These are phyloP conservation scores for Cladobotryum mycophilum DNA, from an alignment of 2,329 filamentous ascomycete species.

Conservation along the genomic window DNA sequence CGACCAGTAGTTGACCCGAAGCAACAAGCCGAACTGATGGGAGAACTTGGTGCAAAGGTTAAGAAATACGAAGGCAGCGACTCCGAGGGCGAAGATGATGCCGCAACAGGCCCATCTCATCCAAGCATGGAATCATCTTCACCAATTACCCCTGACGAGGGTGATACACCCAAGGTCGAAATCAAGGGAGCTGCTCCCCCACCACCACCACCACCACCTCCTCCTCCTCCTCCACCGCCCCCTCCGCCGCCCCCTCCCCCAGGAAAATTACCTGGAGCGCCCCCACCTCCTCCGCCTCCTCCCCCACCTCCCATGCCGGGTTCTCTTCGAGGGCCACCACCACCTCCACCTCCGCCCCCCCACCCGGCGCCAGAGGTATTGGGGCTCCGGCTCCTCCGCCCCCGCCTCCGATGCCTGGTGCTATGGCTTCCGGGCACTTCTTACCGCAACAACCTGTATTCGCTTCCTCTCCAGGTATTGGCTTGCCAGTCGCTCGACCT, in stretches of 20 bases:
- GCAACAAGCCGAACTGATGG: conserved; percentile 59
- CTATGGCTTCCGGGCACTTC: conserved; percentile 65
- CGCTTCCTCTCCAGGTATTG: conserved; percentile 49
- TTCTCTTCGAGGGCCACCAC: conserved; percentile 31
- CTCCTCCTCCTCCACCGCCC: conserved; percentile 28
- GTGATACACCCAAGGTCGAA: conserved; percentile 52
- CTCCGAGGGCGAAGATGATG: conserved; percentile 58
- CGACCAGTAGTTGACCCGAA: conserved; percentile 60
- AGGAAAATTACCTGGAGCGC: conserved; percentile 23
- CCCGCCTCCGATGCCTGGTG: conserved; percentile 60
- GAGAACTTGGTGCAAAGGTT: conserved; percentile 69
- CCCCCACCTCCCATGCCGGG: conserved; percentile 38
- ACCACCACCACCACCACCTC: conserved; percentile 33
- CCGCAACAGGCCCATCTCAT: conserved; percentile 69
- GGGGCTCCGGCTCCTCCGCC: conserved; percentile 42
- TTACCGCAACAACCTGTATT: conserved; percentile 58
- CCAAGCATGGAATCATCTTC: conserved; percentile 66
- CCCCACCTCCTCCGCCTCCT: conserved; percentile 33
- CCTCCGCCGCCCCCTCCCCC: conserved; percentile 26
- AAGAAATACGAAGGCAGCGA: conserved; percentile 68
- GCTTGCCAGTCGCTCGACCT: conserved; percentile 74
- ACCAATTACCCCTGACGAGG: conserved; percentile 60
- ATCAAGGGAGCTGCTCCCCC: conserved; percentile 43
- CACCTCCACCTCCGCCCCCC: conserved; percentile 27
- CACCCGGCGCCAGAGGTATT: conserved; percentile 35